Evolutionary conservation across 2,329 filamentous ascomycete genomes (phyloP), one percentile per base, ranked within the genome.

Genomic region (Alternaria ethzedia): DNA sequence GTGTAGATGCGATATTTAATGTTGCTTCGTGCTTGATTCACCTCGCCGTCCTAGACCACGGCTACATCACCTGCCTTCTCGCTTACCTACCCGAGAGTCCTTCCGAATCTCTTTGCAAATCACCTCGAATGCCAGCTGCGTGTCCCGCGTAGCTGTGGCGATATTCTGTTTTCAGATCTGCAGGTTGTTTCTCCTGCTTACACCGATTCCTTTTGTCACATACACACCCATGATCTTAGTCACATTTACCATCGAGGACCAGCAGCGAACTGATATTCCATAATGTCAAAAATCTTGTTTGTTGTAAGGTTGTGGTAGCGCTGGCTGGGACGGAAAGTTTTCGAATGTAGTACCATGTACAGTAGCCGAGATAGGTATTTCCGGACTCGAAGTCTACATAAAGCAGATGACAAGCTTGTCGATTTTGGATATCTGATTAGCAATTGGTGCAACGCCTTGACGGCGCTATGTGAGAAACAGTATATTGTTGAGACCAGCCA

Each of bases 1-100:
- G 57, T 70, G 20, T 76, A 73, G 57, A 59, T 57, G 59, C 23
- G 21, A 17, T 17, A 44, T 25, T 6, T 2, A 8, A 6, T 26
- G 13, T 32, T 46, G 30, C 26, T 54, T 61, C 21, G 36, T 60
- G 50, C 61, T 56, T 54, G 55, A 41, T 51, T 44, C 41, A 11
- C 32, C 28, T 36, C 21, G 15, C 8, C 17, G 12, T 13, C 28
- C 8, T 51, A 21, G 36, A 13, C 36, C 21, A 26, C 20, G 17
- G 20, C 17, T 47, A 23, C 44, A 20, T 47, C 12, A 8, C 6
- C 15, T 23, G 20, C 17, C 17, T 23, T 46, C 20, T 46, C 21
- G 20, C 44, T 3, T 46, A 15, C 3, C 44, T 23, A 32, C 17
- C 32, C 26, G 28, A 23, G 28, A 15, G 4, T 20, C 17, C 32